These are phyloP conservation scores for Fusarium anthophilum DNA, from an alignment of 2,329 filamentous ascomycete species.

Conservation along the genomic window DNA sequence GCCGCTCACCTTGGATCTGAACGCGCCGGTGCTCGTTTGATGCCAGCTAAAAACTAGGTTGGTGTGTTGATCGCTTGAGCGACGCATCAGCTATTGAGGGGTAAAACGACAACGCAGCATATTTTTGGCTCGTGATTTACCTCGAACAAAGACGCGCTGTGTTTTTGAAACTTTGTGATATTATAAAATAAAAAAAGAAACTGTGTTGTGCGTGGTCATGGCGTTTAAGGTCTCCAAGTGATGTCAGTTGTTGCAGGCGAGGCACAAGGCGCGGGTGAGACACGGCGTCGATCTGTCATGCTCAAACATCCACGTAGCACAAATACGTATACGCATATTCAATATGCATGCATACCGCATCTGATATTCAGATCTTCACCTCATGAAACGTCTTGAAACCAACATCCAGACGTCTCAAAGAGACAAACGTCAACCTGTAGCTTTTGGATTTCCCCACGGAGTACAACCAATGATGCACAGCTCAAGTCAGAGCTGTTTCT, in stretches of 20 bases:
- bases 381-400: conserved; percentile 33
- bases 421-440: background rate
- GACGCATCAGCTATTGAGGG: conserved; percentile 23
- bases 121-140: background rate
- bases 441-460: conserved; percentile 3
- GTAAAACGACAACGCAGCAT: conserved; percentile 7
- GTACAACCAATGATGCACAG: conserved; percentile 23
- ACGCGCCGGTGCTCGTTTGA: conserved; percentile 5
- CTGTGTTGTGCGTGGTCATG: background rate
- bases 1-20: conserved; percentile 5
- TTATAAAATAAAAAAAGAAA: conserved; percentile 3
- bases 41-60: conserved; percentile 13
- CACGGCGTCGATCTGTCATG: conserved; percentile 25
- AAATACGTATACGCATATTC: background rate
- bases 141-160: background rate
- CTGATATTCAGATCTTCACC: background rate
- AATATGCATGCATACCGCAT: background rate
- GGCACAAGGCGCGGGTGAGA: background rate
- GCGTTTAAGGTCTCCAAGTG: conserved; percentile 7
- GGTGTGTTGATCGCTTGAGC: conserved; percentile 31
- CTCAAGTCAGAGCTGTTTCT: background rate
- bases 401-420: conserved; percentile 5
- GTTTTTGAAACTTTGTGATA: background rate
- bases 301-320: conserved; percentile 5
- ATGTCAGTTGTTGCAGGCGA: conserved; percentile 20